phyloP scores from a whole-genome alignment of 306 rosid species.

The Glycine latifolia region DNA sequence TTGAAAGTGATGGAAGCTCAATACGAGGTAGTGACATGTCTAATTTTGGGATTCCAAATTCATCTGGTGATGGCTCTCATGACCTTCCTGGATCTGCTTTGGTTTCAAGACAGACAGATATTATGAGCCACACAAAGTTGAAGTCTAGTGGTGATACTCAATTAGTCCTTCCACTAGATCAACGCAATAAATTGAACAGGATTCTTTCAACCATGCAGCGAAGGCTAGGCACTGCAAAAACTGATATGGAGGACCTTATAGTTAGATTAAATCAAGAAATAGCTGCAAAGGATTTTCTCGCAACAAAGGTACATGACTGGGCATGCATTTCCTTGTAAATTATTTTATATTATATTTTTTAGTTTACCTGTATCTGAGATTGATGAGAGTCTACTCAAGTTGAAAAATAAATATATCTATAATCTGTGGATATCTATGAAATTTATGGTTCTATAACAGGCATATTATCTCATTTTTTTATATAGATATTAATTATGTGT shows the following conservation, averaged over 20 bases:
- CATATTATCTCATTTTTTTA: conserved; percentile 6
- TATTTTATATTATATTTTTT: neutral
- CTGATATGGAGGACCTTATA: conserved; percentile 97
- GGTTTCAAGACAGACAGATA: conserved; percentile 63
- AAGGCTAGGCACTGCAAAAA: conserved; percentile 86
- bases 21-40: conserved; percentile 86
- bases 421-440: conserved; percentile 7
- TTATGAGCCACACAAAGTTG: conserved; percentile 56
- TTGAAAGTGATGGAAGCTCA: conserved; percentile 91
- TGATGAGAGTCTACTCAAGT: conserved; percentile 11
- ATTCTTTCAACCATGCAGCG: conserved; percentile 89
- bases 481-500: conserved; percentile 17
- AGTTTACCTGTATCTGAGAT: conserved; percentile 28
- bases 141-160: conserved; percentile 71
- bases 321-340: conserved; percentile 34
- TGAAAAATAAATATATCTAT: conserved; percentile 29
- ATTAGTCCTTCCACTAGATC: conserved; percentile 85
- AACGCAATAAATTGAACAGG: conserved; percentile 90
- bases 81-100: conserved; percentile 70
- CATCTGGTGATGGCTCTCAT: conserved; percentile 71
- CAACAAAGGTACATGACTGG: conserved; percentile 77
- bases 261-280: conserved; percentile 95
- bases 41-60: conserved; percentile 71
- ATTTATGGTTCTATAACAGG: conserved; percentile 27
- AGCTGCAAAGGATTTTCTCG: conserved; percentile 90